Evolutionary conservation across 2,329 filamentous ascomycete genomes (phyloP).

Genomic region (Lojkania enalia): DNA sequence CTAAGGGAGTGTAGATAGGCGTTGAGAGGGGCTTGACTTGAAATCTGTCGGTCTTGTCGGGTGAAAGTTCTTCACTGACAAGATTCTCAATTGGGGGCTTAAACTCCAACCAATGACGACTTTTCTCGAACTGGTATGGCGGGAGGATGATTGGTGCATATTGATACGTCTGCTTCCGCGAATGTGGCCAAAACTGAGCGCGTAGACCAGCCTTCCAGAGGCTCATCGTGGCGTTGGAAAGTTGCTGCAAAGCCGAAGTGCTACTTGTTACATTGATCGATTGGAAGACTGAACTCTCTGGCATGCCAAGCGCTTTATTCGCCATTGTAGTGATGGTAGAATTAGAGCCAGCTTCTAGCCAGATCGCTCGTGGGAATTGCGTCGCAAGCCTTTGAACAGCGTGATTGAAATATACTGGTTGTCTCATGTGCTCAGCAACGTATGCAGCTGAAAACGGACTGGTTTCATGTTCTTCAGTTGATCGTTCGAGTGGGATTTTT

Average conservation of each 20-base stretch:
- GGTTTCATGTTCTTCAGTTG: neutral
- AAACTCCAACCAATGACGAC: conserved; percentile 23
- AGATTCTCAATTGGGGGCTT: neutral
- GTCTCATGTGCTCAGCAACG: conserved; percentile 44
- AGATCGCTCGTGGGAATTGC: conserved; percentile 22
- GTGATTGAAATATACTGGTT: conserved; percentile 52
- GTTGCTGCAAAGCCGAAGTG: conserved; percentile 5
- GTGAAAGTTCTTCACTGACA: no score
- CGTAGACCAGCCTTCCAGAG: conserved; percentile 49
- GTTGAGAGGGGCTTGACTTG: no score
- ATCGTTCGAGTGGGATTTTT: conserved; percentile 36
- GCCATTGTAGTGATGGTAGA: conserved; percentile 36
- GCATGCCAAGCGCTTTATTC: conserved; percentile 23
- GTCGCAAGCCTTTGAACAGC: conserved; percentile 47
- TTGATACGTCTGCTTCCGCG: conserved; percentile 33
- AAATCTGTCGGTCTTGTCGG: no score
- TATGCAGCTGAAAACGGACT: neutral
- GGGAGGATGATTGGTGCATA: conserved; percentile 38
- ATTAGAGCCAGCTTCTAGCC: conserved; percentile 27
- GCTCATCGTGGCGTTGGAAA: conserved; percentile 30
- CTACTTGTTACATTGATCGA: conserved; percentile 4
- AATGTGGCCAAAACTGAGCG: conserved; percentile 47
- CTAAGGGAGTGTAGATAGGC: no score
- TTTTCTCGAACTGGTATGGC: conserved; percentile 31
- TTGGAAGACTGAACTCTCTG: conserved; percentile 3